These are phyloP conservation scores for Hevea brasiliensis DNA, from an alignment of 345 rosid genomes.

Conservation along the genomic window DNA sequence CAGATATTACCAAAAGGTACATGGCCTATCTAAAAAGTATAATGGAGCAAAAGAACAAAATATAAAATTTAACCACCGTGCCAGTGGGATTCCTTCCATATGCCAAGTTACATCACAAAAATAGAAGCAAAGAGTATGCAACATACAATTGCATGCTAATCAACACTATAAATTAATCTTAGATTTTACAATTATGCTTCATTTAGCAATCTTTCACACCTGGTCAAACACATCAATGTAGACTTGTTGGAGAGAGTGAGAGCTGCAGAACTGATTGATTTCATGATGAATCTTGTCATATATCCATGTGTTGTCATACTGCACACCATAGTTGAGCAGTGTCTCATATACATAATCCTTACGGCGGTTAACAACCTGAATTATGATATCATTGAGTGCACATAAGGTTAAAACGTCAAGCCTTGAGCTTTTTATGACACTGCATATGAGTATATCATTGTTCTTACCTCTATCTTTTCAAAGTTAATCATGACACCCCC, in stretches of 20 bases:
- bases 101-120: neutral
- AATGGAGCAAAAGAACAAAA: neutral
- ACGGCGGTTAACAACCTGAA: constrained; percentile 76
- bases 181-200: neutral
- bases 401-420: constrained; percentile 8
- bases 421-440: neutral
- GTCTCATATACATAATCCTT: constrained; percentile 85
- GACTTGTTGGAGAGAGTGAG: constrained; percentile 90
- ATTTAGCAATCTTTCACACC: constrained; percentile 40
- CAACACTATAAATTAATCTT: neutral
- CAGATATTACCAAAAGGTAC: too few species aligned
- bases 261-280: constrained; percentile 98
- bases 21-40: neutral
- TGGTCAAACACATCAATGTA: constrained; percentile 95
- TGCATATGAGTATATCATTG: neutral
- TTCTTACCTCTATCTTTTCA: constrained; percentile 83
- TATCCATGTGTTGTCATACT: constrained; percentile 91
- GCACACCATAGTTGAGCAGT: constrained; percentile 75
- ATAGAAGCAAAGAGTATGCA: neutral
- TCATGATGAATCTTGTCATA: constrained; percentile 98
- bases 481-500: constrained; percentile 94
- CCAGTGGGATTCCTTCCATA: neutral
- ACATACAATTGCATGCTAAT: neutral
- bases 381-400: constrained; percentile 15
- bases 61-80: neutral